Evolutionary conservation across 176 grass and related monocot genomes (phyloP).

Genomic region (Oryza meridionalis): DNA sequence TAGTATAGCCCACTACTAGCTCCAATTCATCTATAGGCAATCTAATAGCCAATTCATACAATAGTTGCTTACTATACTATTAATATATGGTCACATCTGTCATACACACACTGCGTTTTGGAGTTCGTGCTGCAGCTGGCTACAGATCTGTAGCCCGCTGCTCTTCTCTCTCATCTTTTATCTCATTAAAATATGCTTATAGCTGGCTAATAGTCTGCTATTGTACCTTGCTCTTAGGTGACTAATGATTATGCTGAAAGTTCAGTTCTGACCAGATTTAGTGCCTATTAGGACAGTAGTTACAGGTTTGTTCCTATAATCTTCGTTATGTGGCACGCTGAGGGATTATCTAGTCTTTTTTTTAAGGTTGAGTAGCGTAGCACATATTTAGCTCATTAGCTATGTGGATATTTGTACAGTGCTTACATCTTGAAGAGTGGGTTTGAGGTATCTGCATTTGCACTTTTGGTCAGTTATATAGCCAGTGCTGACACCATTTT

Average conservation of each 20-base stretch:
- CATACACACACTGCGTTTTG: too few species aligned
- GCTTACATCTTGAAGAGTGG: neutral
- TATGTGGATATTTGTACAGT: neutral
- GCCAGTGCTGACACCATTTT: neutral
- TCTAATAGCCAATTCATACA: too few species aligned
- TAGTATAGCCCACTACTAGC: too few species aligned
- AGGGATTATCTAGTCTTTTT: neutral
- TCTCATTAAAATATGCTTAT: too few species aligned
- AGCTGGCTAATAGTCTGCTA: too few species aligned
- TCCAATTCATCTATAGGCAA: too few species aligned
- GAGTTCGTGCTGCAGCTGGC: too few species aligned
- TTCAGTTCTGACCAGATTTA: neutral
- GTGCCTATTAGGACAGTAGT: neutral
- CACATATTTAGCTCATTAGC: slow-evolving; percentile 1
- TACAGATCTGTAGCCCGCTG: too few species aligned
- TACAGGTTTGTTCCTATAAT: neutral
- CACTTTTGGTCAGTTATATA: neutral
- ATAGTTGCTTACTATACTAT: too few species aligned
- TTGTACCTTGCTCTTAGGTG: too few species aligned
- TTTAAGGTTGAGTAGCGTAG: neutral
- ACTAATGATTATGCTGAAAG: neutral
- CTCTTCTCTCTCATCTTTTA: too few species aligned
- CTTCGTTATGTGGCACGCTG: neutral
- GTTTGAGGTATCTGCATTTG: neutral
- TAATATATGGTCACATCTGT: too few species aligned